Conservation (phyloP, 106 monocot genomes). For the Apostasia ramifera region DNA sequence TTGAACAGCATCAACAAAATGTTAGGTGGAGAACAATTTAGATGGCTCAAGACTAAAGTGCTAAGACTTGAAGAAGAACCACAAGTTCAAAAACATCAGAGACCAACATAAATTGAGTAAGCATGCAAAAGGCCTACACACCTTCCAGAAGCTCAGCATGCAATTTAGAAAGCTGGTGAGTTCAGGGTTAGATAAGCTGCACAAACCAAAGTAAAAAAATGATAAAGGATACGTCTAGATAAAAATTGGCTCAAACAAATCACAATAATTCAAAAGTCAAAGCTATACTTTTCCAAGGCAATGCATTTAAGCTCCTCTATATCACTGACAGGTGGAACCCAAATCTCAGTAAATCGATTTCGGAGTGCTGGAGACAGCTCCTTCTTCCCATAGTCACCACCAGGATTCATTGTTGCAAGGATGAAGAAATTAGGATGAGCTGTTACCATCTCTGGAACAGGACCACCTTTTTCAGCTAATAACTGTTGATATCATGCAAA, state of each 20-base stretch:
- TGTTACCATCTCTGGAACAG: slow-evolving; percentile 47
- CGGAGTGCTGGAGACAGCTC: slow-evolving; percentile 90
- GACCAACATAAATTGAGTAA: not conserved
- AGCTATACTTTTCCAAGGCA: slow-evolving; percentile 38
- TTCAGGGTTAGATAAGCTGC: slow-evolving; percentile 43
- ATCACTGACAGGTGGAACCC: slow-evolving; percentile 81
- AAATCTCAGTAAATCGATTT: slow-evolving; percentile 95
- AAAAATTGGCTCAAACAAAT: slow-evolving; percentile 3
- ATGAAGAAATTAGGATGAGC: slow-evolving; percentile 77
- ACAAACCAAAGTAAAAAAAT: slow-evolving; percentile 1
- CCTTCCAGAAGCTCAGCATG: slow-evolving; percentile 80
- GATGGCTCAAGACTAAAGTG: not conserved
- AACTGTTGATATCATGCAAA: slow-evolving; percentile 31
- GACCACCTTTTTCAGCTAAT: slow-evolving; percentile 90
- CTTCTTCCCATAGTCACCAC: slow-evolving; percentile 98
- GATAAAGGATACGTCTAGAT: not conserved
- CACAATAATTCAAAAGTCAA: slow-evolving; percentile 8
- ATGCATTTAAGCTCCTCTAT: slow-evolving; percentile 61
- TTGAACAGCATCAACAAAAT: not conserved
- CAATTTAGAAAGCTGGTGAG: slow-evolving; percentile 37
- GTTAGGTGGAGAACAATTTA: not conserved
- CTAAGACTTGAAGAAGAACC: not conserved
- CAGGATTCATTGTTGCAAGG: slow-evolving; percentile 98
- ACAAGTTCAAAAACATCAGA: not conserved
- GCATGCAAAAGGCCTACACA: slow-evolving; percentile 19